Conservation (phyloP, 2,329 filamentous ascomycete genomes). For the Mollisia scopiformis region DNA sequence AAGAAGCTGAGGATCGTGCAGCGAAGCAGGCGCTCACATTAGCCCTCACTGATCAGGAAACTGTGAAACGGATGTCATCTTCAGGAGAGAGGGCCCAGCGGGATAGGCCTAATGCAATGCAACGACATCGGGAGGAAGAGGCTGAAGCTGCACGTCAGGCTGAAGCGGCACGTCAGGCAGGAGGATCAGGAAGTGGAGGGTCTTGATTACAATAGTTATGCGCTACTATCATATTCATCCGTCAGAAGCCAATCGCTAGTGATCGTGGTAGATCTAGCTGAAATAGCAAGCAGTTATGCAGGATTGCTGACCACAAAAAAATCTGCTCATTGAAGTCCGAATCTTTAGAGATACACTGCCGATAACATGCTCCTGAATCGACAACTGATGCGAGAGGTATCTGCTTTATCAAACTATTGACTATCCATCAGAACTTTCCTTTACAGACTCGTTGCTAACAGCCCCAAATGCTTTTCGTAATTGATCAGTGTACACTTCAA, state of each 20-base stretch:
- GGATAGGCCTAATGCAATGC: neutral
- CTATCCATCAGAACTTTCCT: constrained; percentile 2
- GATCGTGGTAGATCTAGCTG: neutral
- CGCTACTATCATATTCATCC: neutral
- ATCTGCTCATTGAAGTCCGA: too few relatives aligned
- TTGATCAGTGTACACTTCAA: constrained; percentile 5
- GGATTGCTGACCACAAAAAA: neutral
- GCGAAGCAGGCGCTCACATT: neutral
- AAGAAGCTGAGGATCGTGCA: neutral
- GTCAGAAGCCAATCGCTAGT: neutral
- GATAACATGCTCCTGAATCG: too few relatives aligned
- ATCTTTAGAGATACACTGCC: too few relatives aligned
- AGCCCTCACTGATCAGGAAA: neutral
- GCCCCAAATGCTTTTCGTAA: constrained; percentile 4
- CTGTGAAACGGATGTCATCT: constrained; percentile 8
- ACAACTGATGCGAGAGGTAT: too few relatives aligned
- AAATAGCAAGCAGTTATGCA: neutral
- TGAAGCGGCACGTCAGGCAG: neutral
- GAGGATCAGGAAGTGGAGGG: neutral
- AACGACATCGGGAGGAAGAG: neutral
- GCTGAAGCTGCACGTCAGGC: neutral
- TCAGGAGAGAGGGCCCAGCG: constrained; percentile 3
- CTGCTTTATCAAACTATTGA: neutral
- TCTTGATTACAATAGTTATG: neutral
- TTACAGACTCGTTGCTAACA: neutral